These are phyloP conservation scores for Cyclotella sp. DNA, from an alignment of 108 stramenopile genomes.

Conservation along the genomic window DNA sequence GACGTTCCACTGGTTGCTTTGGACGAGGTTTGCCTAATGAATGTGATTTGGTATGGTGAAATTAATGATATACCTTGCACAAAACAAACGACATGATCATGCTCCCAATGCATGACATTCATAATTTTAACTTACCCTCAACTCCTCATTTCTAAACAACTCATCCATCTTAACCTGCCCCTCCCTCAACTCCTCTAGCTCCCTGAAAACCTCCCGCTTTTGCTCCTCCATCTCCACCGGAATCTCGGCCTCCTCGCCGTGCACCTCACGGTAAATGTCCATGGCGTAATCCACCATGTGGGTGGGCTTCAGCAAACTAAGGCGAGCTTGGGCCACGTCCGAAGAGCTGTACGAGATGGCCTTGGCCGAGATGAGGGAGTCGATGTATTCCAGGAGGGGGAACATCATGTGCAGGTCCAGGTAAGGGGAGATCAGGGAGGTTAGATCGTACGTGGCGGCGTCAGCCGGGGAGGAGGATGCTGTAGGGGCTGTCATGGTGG, in stretches of 20 bases:
- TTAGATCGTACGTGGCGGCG: constrained; percentile 75
- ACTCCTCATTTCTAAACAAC: constrained; percentile 75
- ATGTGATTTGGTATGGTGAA: not conserved
- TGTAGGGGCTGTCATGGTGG: not conserved
- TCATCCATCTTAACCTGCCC: constrained; percentile 73
- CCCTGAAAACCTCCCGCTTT: constrained; percentile 67
- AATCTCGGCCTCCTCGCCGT: constrained; percentile 59
- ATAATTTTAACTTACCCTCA: constrained; percentile 71
- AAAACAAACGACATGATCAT: constrained; percentile 11
- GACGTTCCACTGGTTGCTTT: constrained; percentile 81
- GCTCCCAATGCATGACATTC: constrained; percentile 13
- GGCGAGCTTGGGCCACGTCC: constrained; percentile 83
- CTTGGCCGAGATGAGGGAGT: constrained; percentile 71
- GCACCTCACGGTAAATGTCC: constrained; percentile 80
- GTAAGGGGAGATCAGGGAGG: constrained; percentile 82
- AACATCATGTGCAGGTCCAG: constrained; percentile 97
- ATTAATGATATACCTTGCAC: not conserved
- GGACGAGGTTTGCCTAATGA: constrained; percentile 67
- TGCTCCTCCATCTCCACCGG: constrained; percentile 84
- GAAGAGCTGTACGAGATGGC: constrained; percentile 63
- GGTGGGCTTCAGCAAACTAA: constrained; percentile 81
- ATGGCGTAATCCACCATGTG: constrained; percentile 95
- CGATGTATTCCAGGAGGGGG: constrained; percentile 91
- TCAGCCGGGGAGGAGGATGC: constrained; percentile 27
- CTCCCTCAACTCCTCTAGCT: constrained; percentile 79